Evolutionary conservation across 2,329 filamentous ascomycete species (phyloP), one percentile per base, ranked within the genome.

Genomic region (Ophiostoma perfectum): DNA sequence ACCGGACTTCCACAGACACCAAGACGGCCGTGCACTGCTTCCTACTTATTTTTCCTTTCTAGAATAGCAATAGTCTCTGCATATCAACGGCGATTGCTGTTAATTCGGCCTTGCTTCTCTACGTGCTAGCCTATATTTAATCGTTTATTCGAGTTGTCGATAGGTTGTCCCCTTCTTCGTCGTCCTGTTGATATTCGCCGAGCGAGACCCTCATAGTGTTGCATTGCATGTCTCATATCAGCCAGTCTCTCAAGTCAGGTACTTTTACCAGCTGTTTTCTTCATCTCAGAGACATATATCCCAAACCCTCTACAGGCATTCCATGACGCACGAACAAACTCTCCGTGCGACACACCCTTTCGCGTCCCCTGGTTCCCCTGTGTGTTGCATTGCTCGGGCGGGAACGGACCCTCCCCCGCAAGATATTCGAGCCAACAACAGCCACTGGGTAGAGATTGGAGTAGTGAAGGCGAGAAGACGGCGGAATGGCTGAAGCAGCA

Each of bases 181-280:
- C 14, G 60, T 42, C 38, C n/a, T 12, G 39, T n/a, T 63, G 60
- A 63, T 63, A 42, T 63, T 63, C 60, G 38, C 60, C 60, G 60
- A 63, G 39, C 11, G 2, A n/a, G 39, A 63, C 18, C 60, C 60
- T 18, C 42, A 39, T 39, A 42, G 60, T 63, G 60, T 7, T 63
- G 39, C 60, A 63, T 63, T 18, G 14, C 27, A 9, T 63, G 60
- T 63, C 58, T 63, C 38, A 42, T 14, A 55, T 18, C 49, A 27
- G 16, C 47, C 18, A 27, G 7, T 16, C 12, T 18, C 12, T 9
- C 12, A 52, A 52, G 42, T 7, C 1, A 60, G 18, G 55, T 60
- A 16, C 55, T 9, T 60, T 60, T 36, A 14, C 55, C 36, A 27
- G 27, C 27, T 27, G 27, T 38, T 6, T 63, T 63, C 60, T n/a